A percentile compares a stretch with the other conserved stretches of the same genome.
Evolutionary conservation across 805 yeast species (phyloP).

Genomic region (Nakazawaea pomicola): DNA sequence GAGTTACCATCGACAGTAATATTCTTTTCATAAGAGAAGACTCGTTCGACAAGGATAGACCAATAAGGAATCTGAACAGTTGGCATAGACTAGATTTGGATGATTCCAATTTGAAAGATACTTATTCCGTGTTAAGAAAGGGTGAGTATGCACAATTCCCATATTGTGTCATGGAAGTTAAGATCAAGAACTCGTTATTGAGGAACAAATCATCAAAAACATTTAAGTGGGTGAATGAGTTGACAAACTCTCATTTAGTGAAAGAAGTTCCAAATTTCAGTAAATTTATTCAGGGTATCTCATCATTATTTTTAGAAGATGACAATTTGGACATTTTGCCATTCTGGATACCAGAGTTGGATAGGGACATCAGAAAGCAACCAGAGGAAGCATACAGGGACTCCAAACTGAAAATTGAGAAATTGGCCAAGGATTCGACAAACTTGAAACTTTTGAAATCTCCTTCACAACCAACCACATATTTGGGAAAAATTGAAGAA

Average conservation of each 20-base stretch:
- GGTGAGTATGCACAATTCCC: slow-evolving; percentile 87
- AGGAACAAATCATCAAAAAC: slow-evolving; percentile 44
- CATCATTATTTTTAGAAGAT: slow-evolving; percentile 82
- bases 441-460: slow-evolving; percentile 33
- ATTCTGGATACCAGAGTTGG: slow-evolving; percentile 92
- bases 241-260: slow-evolving; percentile 76
- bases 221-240: slow-evolving; percentile 76
- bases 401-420: slow-evolving; percentile 47
- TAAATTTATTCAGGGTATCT: slow-evolving; percentile 89
- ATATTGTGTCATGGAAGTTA: slow-evolving; percentile 82
- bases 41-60: slow-evolving; percentile 74
- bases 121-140: slow-evolving; percentile 68
- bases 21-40: slow-evolving; percentile 87
- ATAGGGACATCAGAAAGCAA: slow-evolving; percentile 57
- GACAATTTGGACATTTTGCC: slow-evolving; percentile 78
- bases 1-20: slow-evolving; percentile 88
- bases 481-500: slow-evolving; percentile 28
- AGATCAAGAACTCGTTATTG: slow-evolving; percentile 39
- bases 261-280: slow-evolving; percentile 94
- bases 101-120: slow-evolving; percentile 50
- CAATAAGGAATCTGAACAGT: slow-evolving; percentile 79
- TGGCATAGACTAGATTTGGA: slow-evolving; percentile 96
- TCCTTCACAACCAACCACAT: slow-evolving; percentile 28
- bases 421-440: slow-evolving; percentile 37
- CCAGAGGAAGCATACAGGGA: slow-evolving; percentile 78